Base-by-base conservation (phyloP, 78 protist species). In the Trichosphaerium sp. region DNA sequence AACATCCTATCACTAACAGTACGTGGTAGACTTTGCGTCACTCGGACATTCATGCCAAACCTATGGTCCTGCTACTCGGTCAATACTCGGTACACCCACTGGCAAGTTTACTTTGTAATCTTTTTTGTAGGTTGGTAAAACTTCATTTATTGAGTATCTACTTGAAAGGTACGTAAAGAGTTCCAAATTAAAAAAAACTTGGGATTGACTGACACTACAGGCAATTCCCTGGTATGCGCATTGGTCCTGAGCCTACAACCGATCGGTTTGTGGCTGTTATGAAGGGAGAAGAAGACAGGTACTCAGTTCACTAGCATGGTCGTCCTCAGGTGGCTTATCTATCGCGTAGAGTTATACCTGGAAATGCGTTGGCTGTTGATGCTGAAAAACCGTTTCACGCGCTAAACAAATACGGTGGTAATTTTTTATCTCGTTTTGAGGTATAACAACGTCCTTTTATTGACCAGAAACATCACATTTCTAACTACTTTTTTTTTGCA, bases 201-300 rank as follows among this genome's bases (percentile, higher is more conserved):
- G 5, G 8, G 38, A 10, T 28, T 4, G 29, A 3, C 28, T 4
- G 38, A 31, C 64, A 4, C 64, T 39, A 39, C 42, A 6, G 6
- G 10, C 64, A 6, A 21, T 73, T 60, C 52, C 80, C 79, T 8
- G 88, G 83, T 0, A 14, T 25, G 11, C 63, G 49, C 51, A 65
- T 83, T 37, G 90, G 94, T 1, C 94, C 92, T 11, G 94, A 91
- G 64, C 96, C 96, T 44, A 89, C 96, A 31, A 91, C 96, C 8
- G 96, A 90, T 61, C 65, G 82, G 39, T 91, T 91, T 67, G 67
- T 88, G 49, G 91, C 94, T 3, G 82, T 91, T 32, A 79, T 89
- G 90, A 68, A 83, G 65, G 90, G 92, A 23, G 6, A 37, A 5
- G 83, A 80, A 15, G 91, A 89, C 28, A 44, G 73, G n/a, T n/a